phyloP scores from a whole-genome alignment of 441 rosid species.

The Geranium incanum region DNA sequence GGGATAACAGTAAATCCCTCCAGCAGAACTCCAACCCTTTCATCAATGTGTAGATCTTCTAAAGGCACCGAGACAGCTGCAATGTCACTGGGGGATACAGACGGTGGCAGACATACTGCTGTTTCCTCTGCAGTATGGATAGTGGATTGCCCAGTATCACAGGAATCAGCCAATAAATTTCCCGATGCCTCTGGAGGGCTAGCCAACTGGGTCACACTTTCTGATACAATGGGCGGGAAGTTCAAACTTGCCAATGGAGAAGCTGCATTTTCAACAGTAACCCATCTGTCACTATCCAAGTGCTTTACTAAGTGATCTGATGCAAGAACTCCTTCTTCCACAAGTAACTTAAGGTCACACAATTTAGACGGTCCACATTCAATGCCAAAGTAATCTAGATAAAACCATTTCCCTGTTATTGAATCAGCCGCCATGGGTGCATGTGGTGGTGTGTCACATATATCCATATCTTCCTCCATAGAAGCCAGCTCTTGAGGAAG shows the following conservation, averaged over 20 bases:
- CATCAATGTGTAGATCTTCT: constrained; percentile 63
- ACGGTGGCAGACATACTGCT: constrained; percentile 23
- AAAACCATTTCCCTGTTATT: constrained; percentile 78
- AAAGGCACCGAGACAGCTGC: constrained; percentile 29
- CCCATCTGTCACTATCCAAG: constrained; percentile 82
- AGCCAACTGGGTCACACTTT: constrained; percentile 62
- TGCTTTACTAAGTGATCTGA: constrained; percentile 92
- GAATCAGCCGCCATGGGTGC: constrained; percentile 51
- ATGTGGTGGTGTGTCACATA: constrained; percentile 97
- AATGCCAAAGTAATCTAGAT: constrained; percentile 79
- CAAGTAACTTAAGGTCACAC: constrained; percentile 67
- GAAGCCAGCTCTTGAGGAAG: constrained; percentile 71
- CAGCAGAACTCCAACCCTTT: constrained; percentile 63
- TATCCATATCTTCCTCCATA: constrained; percentile 99
- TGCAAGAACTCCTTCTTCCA: constrained; percentile 68
- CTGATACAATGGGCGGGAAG: constrained; percentile 64
- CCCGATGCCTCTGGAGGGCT: constrained; percentile 98
- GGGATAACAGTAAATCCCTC: constrained; percentile 61
- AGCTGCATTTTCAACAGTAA: constrained; percentile 90
- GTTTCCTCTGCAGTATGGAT: constrained; percentile 34
- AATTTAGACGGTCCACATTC: constrained; percentile 86
- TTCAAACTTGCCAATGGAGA: constrained; percentile 58
- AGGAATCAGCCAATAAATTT: constrained; percentile 61
- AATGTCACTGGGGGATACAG: constrained; percentile 24
- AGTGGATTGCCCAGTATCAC: constrained; percentile 40